A percentile compares a stretch with the other conserved stretches of the same genome.
Evolutionary conservation across 768 basidiomycete genomes (phyloP).

Genomic region (Panus rudis): DNA sequence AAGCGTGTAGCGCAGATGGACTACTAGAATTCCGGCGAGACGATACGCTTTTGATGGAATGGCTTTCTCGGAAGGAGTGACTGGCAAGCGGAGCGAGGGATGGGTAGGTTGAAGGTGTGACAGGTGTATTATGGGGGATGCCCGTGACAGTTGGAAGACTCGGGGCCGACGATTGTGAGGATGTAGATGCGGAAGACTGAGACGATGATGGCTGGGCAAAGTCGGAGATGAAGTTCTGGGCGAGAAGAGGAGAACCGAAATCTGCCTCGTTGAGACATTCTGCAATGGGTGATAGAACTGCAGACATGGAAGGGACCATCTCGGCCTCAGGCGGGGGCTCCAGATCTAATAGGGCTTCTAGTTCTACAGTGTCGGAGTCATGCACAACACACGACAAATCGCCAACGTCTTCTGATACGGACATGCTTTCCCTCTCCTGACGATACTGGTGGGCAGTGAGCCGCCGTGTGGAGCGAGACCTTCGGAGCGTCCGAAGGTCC

Average conservation of each 20-base stretch:
- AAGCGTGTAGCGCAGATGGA: slow-evolving; percentile 3
- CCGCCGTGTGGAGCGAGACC: not conserved
- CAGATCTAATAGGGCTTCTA: no score
- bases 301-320: no score
- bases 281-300: no score
- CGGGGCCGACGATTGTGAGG: slow-evolving; percentile 1
- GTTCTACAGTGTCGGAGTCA: no score
- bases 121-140: not conserved
- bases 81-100: slow-evolving; percentile 18
- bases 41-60: slow-evolving; percentile 14
- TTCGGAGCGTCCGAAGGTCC: slow-evolving; percentile 1
- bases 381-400: no score
- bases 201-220: no score
- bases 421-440: not conserved
- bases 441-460: not conserved
- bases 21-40: slow-evolving; percentile 4
- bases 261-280: no score
- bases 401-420: not conserved
- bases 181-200: not conserved
- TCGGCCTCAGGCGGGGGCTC: no score
- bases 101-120: slow-evolving; percentile 5
- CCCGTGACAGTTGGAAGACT: not conserved
- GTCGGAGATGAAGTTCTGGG: no score
- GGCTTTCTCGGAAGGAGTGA: slow-evolving; percentile 17
- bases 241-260: no score